Conservation (phyloP, 441 rosid species). For the Croton setiger region DNA sequence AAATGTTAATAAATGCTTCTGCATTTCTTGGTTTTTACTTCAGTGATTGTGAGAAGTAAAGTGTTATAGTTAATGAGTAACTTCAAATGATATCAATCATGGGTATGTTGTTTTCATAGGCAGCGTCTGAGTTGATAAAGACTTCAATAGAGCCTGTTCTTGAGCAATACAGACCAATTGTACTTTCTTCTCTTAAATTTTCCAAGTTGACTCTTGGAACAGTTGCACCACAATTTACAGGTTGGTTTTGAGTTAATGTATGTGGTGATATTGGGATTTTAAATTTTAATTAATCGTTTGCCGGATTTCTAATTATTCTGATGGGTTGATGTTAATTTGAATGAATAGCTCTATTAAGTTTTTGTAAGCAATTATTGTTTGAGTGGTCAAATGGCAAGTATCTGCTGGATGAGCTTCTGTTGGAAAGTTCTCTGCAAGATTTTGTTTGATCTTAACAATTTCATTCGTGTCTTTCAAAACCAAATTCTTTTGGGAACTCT, state of each 20-base stretch:
- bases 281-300: not conserved
- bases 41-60: not conserved
- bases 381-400: not conserved
- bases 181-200: conserved; percentile 73
- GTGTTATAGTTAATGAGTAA: not conserved
- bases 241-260: conserved; percentile 29
- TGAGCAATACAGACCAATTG: conserved; percentile 73
- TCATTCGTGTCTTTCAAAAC: not conserved
- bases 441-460: not conserved
- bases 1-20: not conserved
- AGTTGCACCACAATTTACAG: conserved; percentile 98
- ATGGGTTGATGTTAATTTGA: not conserved
- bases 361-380: not conserved
- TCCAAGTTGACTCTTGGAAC: conserved; percentile 95
- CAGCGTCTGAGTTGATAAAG: conserved; percentile 87
- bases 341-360: not conserved
- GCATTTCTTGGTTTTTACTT: conserved; percentile 1
- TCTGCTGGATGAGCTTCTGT: conserved; percentile 5
- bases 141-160: conserved; percentile 75
- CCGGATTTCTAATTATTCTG: not conserved
- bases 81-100: not conserved
- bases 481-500: not conserved
- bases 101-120: conserved; percentile 36
- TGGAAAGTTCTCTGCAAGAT: not conserved
- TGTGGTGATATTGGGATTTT: not conserved